Conservation (phyloP, 1,284 basidiomycete genomes). For the Cutaneotrichosporon sp. region DNA sequence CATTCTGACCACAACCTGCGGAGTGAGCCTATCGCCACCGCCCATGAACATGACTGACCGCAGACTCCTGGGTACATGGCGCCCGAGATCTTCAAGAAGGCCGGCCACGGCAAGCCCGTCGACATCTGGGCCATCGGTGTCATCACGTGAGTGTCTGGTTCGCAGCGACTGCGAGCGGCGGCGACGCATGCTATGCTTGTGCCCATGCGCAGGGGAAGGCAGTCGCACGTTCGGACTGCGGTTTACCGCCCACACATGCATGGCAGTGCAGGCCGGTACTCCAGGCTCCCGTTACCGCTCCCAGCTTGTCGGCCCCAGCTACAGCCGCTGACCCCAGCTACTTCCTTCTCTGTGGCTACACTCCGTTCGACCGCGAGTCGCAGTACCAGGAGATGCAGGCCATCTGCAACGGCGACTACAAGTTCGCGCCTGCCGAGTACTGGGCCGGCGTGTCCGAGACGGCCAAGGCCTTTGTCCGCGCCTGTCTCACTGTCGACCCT, state of each 20-base stretch:
- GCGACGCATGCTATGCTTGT: neutral
- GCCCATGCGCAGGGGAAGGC: neutral
- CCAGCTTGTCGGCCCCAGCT: too few species aligned
- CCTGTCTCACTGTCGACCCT: conserved; percentile 83
- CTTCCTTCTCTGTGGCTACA: conserved; percentile 93
- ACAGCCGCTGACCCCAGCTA: conserved; percentile 55
- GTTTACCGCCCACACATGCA: too few species aligned
- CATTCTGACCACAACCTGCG: conserved; percentile 90
- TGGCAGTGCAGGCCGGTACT: too few species aligned
- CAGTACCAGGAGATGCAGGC: conserved; percentile 90
- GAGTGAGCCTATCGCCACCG: conserved; percentile 54
- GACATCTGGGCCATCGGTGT: conserved; percentile 98
- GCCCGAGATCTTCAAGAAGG: conserved; percentile 96
- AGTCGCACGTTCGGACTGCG: too few species aligned
- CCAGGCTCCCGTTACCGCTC: too few species aligned
- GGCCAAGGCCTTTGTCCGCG: conserved; percentile 76
- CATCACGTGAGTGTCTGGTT: conserved; percentile 61
- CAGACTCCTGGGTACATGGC: conserved; percentile 76
- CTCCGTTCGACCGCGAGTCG: conserved; percentile 87
- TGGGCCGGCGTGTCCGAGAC: conserved; percentile 80
- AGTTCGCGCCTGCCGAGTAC: conserved; percentile 85
- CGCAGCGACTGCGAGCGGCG: neutral
- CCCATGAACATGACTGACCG: conserved; percentile 10
- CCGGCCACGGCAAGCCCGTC: conserved; percentile 92
- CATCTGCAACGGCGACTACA: conserved; percentile 87